Base-by-base conservation (phyloP, 2,329 filamentous ascomycete species). In the Arthrobotrys pseudoclavata region DNA sequence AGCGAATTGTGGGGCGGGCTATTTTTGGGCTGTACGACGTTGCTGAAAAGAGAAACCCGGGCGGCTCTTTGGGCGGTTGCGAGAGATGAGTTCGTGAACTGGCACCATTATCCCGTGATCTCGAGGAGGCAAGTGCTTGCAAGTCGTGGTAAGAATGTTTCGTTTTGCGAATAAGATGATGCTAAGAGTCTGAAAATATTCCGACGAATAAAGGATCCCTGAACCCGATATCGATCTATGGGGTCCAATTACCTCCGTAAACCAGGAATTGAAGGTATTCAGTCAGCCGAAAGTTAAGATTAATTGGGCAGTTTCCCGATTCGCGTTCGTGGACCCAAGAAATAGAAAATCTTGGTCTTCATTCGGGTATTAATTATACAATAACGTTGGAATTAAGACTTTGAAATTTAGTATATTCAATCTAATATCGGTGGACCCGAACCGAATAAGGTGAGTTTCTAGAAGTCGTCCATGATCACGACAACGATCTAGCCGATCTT, bases 11-110 rank as follows among this genome's bases (percentile, higher is more conserved):
- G 55, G 42, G 20, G 40, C 50, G 3, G 22, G 69, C 61, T 72
- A 72, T 72, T 72, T 72, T 72, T 72, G 69, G 69, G 42, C 31
- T 50, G 47, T 63, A 24, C 26, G 57, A 64, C n/a, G 34, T 47
- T 60, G 22, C 31, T 26, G 37, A 18, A 50, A 29, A 61, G 26
- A 69, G 26, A 29, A 9, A 71, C 34, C 55, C 42, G 40, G 50
- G 68, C 57, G 68, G 55, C 67, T 70, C 67, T 70, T 53, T 71
- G 68, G 55, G 68, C 68, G 68, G 57, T 57, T 71, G 53, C 52
- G 64, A 61, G 60, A 69, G 42, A 50, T 34, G 22, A 60, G 55
- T 40, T 24, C 34, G 12, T 60, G 55, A 60, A 60, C 20, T 40
- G 18, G 34, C 34, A 60, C 55, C 55, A 60, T 60, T 60, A 10